Percentiles rank a stretch among this genome's conserved stretches.
Evolutionary conservation across 495 filamentous ascomycete genomes (phyloP).

Genomic region (Aspergillus bridgeri): DNA sequence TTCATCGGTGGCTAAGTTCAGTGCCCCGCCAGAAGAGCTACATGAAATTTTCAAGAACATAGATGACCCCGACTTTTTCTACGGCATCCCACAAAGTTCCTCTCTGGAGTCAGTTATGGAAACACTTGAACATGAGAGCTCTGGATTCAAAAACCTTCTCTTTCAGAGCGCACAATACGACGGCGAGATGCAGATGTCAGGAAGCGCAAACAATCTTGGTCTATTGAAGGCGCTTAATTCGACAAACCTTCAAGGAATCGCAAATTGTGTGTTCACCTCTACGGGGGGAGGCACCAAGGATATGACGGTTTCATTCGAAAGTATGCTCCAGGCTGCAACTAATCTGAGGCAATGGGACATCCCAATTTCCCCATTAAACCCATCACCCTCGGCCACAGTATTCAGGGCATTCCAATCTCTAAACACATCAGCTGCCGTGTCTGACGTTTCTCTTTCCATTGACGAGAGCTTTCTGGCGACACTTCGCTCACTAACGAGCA

Average conservation of each 20-base stretch:
- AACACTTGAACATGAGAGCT: constrained; percentile 84
- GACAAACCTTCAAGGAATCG: constrained; percentile 46
- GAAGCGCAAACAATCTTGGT: constrained; percentile 42
- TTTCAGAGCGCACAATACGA: constrained; percentile 92
- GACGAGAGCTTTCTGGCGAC: constrained; percentile 62
- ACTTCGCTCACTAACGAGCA: constrained; percentile 54
- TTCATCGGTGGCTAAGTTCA: constrained; percentile 57
- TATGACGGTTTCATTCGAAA: constrained; percentile 51
- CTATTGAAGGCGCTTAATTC: constrained; percentile 44
- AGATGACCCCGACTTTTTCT: constrained; percentile 93
- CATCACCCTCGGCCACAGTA: constrained; percentile 61
- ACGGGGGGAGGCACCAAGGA: constrained; percentile 25
- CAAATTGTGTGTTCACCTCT: constrained; percentile 41
- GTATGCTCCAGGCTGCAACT: constrained; percentile 74
- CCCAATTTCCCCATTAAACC: constrained; percentile 60
- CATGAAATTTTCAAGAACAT: constrained; percentile 83
- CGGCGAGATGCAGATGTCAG: constrained; percentile 64
- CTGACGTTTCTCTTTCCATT: constrained; percentile 49
- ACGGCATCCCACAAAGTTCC: constrained; percentile 80
- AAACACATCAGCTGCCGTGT: constrained; percentile 58
- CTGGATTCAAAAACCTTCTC: constrained; percentile 82
- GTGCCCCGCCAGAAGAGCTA: constrained; percentile 62
- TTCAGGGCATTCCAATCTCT: constrained; percentile 79
- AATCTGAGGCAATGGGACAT: constrained; percentile 93
- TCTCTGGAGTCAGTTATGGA: constrained; percentile 73